Evolutionary conservation across 2,329 filamentous ascomycete species (phyloP), one percentile per base, ranked within the genome.

Genomic region (Verticillium longisporum): DNA sequence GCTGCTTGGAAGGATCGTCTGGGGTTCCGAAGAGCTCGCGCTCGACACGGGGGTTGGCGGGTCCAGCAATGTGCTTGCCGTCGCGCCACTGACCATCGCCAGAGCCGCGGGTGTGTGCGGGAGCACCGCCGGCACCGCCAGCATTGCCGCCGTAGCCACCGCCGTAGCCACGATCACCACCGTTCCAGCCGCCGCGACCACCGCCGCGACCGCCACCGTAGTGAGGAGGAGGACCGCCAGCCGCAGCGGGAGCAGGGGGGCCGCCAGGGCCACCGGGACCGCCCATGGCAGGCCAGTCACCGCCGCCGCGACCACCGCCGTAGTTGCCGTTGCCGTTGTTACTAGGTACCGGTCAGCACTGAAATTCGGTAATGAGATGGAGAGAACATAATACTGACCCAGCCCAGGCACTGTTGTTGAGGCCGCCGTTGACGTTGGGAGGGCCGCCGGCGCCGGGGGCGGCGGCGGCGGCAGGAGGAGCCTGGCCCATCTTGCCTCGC

Each of bases 61-160:
- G 92, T 62, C 95, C 95, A 63, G 94, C 85, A 70, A 97, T 82
- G 81, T 99, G 95, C 84, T 98, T 97, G 77, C 95, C 95, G 68
- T 98, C 94, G 72, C 88, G 88, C 95, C 95, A 99, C 80, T 92
- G 88, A 71, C 95, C 95, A 72, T 98, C 95, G 71, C 95, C 95
- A 74, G 92, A 96, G 70, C 93, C 92, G 71, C 90, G 88, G 70
- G 87, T 82, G 71, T 83, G 69, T 68, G 81, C 79, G 65, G 78
- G 79, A 62, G 78, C 77, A 64, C 80, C 78, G 63, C 82, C 81
- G 64, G 80, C 80, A 64, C 82, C 78, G 55, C 75, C 73, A 55
- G 72, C 73, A 57, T 66, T 66, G 54, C 73, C 75, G 36, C 65
- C 71, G 66, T 77, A 75, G 62, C 79, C 77, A 71, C 79, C 81